Conservation (phyloP, 2,329 filamentous ascomycete genomes). For the Huntiella moniliformis region DNA sequence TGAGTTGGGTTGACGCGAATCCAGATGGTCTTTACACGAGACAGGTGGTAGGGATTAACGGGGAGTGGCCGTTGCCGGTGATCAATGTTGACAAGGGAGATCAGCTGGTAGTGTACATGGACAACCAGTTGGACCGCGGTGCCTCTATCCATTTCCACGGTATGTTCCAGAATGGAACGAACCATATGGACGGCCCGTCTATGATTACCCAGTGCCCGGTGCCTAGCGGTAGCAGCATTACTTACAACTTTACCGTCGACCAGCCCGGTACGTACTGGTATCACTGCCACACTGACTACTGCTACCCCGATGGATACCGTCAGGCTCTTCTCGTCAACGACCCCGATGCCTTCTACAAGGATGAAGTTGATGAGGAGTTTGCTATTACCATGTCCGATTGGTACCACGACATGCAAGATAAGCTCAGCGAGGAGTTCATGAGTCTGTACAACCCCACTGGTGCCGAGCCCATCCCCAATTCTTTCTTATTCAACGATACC, state of each 20-base stretch:
- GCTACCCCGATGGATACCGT: constrained; percentile 40
- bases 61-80: constrained; percentile 42
- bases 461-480: constrained; percentile 33
- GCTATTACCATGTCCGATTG: constrained; percentile 39
- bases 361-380: constrained; percentile 33
- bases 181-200: constrained; percentile 39
- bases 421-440: constrained; percentile 28
- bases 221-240: constrained; percentile 31
- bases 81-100: constrained; percentile 38
- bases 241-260: constrained; percentile 37
- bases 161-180: constrained; percentile 37
- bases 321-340: constrained; percentile 38
- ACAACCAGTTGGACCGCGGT: constrained; percentile 31
- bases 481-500: constrained; percentile 34
- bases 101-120: constrained; percentile 27
- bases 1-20: constrained; percentile 40
- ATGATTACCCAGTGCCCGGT: constrained; percentile 39
- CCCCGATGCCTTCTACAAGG: constrained; percentile 27
- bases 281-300: constrained; percentile 31
- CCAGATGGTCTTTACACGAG: constrained; percentile 39
- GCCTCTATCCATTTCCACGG: constrained; percentile 43
- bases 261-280: constrained; percentile 46
- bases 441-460: constrained; percentile 29
- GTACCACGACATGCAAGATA: constrained; percentile 38
- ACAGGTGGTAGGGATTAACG: constrained; percentile 46